A percentile compares a stretch with the other conserved stretches of the same genome.
These are phyloP conservation scores for Dioscorea cayenensis DNA, from an alignment of 116 monocot genomes.

Conservation along the genomic window DNA sequence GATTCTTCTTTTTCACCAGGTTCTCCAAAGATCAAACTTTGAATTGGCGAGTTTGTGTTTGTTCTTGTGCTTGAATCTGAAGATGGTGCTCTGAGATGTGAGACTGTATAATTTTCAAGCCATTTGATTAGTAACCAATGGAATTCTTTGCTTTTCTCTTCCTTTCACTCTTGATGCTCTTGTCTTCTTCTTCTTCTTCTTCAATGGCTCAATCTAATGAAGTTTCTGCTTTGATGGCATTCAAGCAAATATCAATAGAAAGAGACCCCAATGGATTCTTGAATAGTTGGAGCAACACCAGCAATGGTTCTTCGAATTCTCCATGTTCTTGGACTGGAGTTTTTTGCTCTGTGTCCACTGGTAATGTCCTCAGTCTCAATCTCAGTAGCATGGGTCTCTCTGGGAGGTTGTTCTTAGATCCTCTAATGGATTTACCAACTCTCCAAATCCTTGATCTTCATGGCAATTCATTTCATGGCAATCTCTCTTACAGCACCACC, in stretches of 20 bases:
- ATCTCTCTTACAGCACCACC: conserved; percentile 40
- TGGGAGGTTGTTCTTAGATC: conserved; percentile 43
- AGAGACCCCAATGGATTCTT: conserved; percentile 36
- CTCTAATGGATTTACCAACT: conserved; percentile 36
- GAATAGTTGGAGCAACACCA: conserved; percentile 34
- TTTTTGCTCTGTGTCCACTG: conserved; percentile 29
- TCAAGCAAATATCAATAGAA: conserved; percentile 49
- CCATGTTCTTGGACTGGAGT: conserved; percentile 68
- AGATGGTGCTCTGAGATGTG: conserved; percentile 10
- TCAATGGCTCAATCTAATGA: conserved; percentile 26
- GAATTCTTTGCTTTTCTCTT: neutral
- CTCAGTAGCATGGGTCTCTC: conserved; percentile 49
- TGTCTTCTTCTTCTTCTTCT: neutral
- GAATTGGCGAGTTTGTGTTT: too few species aligned
- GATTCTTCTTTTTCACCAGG: too few species aligned
- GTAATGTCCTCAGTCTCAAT: conserved; percentile 31
- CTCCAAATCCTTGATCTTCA: conserved; percentile 42
- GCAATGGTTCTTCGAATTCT: neutral
- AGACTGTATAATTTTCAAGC: conserved; percentile 1
- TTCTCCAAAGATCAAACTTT: too few species aligned
- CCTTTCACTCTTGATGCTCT: neutral
- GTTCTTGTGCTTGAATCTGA: too few species aligned
- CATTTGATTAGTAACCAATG: conserved; percentile 5
- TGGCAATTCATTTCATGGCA: conserved; percentile 68
- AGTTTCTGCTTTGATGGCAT: conserved; percentile 40